A percentile compares a stretch with the other conserved stretches of the same genome.
Conservation (phyloP, 306 rosid species). For the Vicia villosa region DNA sequence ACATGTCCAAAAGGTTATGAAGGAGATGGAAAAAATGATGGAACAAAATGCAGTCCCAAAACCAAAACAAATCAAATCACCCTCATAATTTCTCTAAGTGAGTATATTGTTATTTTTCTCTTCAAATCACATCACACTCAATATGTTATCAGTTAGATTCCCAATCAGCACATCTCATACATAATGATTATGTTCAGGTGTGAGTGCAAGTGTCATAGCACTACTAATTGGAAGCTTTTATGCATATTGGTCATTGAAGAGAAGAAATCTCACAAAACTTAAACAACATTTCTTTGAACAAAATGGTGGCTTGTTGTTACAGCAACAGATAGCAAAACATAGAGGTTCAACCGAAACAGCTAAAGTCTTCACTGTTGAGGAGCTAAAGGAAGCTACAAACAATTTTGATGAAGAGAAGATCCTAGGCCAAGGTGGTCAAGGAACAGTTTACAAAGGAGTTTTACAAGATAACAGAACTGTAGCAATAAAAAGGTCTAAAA, state of each 20-base stretch:
- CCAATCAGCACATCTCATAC: no score
- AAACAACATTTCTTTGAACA: conserved; percentile 40
- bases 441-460: conserved; percentile 50
- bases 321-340: conserved; percentile 34
- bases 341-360: not conserved
- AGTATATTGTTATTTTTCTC: not conserved
- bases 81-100: not conserved
- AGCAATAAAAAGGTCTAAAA: conserved; percentile 59
- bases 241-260: conserved; percentile 31
- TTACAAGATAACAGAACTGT: conserved; percentile 21
- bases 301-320: conserved; percentile 53
- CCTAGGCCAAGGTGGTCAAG: conserved; percentile 50
- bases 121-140: not conserved
- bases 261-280: conserved; percentile 36
- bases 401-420: conserved; percentile 37
- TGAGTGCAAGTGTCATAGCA: conserved; percentile 1
- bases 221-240: conserved; percentile 31
- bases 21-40: no score
- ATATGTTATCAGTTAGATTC: no score
- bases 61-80: not conserved
- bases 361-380: conserved; percentile 35
- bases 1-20: not conserved
- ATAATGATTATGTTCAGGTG: conserved; percentile 28
- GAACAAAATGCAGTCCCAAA: not conserved
- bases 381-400: conserved; percentile 52